A percentile compares a stretch with the other conserved stretches of the same genome.
These are phyloP conservation scores for Meredithiella fracta DNA, from an alignment of 2,329 filamentous ascomycete species.

Conservation along the genomic window DNA sequence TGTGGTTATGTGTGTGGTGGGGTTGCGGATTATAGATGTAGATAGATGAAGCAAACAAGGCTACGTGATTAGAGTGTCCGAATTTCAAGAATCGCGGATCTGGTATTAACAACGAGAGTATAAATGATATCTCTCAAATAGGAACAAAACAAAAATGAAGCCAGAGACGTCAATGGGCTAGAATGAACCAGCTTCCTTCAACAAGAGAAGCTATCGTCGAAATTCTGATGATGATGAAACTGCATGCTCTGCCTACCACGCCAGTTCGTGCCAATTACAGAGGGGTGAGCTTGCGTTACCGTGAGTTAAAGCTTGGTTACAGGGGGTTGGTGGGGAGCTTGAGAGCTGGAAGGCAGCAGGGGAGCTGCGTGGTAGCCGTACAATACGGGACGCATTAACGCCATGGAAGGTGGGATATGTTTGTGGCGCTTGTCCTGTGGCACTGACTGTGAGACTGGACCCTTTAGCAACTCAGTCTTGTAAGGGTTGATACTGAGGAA, in stretches of 20 bases:
- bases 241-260: conserved; percentile 12
- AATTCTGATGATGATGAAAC: conserved; percentile 14
- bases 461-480: not conserved
- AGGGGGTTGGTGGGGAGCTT: not conserved
- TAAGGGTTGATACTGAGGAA: not conserved
- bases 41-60: conserved; percentile 2
- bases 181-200: not conserved
- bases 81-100: not conserved
- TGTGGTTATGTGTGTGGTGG: not conserved
- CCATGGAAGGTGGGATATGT: not conserved
- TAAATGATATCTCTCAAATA: not conserved
- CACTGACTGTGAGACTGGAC: not conserved
- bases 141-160: not conserved
- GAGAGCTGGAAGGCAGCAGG: conserved; percentile 9
- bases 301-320: not conserved
- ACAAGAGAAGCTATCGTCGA: not conserved
- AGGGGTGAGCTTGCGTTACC: conserved; percentile 6
- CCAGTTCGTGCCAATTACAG: not conserved
- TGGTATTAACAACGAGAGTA: not conserved
- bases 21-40: not conserved
- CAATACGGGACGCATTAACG: not conserved
- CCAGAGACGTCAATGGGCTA: not conserved
- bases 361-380: conserved; percentile 11
- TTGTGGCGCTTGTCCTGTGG: not conserved
- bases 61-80: not conserved